Percentiles rank a stretch among this genome's conserved stretches.
phyloP scores from a whole-genome alignment of 1,284 basidiomycete genomes.

The Porodaedalea pini region DNA sequence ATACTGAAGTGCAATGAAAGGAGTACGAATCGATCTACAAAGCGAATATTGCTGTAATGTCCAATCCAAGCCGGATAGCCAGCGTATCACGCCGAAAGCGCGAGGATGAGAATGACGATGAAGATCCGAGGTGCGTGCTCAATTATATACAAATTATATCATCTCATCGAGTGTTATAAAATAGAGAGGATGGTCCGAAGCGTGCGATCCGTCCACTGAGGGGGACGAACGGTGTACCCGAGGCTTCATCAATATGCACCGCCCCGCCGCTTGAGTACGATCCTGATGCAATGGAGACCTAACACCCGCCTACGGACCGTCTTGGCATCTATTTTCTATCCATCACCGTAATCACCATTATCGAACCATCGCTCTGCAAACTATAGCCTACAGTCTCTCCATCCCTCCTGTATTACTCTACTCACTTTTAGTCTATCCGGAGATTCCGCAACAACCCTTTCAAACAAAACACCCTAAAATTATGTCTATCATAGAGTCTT shows the following conservation, averaged over 20 bases:
- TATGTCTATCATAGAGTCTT: conserved; percentile 57
- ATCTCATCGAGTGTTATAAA: conserved; percentile 15
- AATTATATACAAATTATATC: conserved; percentile 3
- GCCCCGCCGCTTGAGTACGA: conserved; percentile 29
- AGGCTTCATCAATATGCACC: conserved; percentile 2
- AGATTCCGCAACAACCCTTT: neutral
- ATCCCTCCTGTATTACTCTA: neutral
- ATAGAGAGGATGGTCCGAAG: conserved; percentile 51
- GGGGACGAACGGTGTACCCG: conserved; percentile 33
- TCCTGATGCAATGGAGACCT: conserved; percentile 47
- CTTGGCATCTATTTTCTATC: too few relatives aligned
- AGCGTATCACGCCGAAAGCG: conserved; percentile 59
- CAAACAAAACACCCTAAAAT: neutral
- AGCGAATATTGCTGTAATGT: conserved; percentile 61
- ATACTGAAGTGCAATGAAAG: conserved; percentile 35
- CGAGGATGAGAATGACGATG: conserved; percentile 59
- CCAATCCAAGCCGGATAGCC: conserved; percentile 41
- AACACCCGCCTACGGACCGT: neutral
- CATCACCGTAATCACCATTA: neutral
- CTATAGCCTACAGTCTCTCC: neutral
- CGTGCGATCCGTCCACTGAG: conserved; percentile 18
- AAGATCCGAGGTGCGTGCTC: conserved; percentile 42
- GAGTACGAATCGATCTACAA: conserved; percentile 90
- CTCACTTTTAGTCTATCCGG: neutral
- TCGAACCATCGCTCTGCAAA: neutral